Conservation (phyloP, 257 asterid species). For the Solanum dulcamara region DNA sequence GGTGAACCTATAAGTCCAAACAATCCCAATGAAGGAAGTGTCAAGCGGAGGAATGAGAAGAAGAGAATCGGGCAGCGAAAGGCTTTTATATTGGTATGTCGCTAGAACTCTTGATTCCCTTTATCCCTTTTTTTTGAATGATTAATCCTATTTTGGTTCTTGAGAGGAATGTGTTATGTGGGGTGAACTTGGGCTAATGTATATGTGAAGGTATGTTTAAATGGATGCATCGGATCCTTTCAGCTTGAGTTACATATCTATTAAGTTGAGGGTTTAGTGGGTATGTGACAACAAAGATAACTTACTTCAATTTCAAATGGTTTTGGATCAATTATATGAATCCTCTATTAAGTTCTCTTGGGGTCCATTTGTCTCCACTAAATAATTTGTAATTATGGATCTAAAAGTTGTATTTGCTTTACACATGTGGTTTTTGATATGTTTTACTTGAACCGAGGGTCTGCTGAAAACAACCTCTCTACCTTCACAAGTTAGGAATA, state of each 20-base stretch:
- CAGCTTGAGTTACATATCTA: not conserved
- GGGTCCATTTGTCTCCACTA: too few species aligned
- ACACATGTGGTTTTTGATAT: too few species aligned
- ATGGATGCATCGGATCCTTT: not conserved
- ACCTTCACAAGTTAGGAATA: too few species aligned
- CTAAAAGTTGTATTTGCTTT: too few species aligned
- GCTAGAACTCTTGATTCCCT: not conserved
- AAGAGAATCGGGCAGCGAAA: conserved; percentile 54
- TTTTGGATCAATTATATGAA: too few species aligned
- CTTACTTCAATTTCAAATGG: not conserved
- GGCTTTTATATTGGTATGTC: conserved; percentile 54
- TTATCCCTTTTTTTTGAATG: not conserved
- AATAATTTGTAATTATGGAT: too few species aligned
- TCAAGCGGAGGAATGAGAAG: conserved; percentile 74
- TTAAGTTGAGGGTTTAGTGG: too few species aligned
- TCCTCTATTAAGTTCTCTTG: too few species aligned
- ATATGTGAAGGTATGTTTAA: not conserved
- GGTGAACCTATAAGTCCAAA: conserved; percentile 55
- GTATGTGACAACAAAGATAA: not conserved
- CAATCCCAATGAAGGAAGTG: conserved; percentile 81
- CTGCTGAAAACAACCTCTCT: too few species aligned
- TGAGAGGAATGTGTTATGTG: not conserved
- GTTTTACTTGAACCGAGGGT: too few species aligned
- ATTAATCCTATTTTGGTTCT: not conserved
- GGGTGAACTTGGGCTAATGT: too few species aligned